A percentile compares a stretch with the other conserved stretches of the same genome.
Conservation (phyloP, 768 basidiomycete genomes). For the Tulasnella sp. region DNA sequence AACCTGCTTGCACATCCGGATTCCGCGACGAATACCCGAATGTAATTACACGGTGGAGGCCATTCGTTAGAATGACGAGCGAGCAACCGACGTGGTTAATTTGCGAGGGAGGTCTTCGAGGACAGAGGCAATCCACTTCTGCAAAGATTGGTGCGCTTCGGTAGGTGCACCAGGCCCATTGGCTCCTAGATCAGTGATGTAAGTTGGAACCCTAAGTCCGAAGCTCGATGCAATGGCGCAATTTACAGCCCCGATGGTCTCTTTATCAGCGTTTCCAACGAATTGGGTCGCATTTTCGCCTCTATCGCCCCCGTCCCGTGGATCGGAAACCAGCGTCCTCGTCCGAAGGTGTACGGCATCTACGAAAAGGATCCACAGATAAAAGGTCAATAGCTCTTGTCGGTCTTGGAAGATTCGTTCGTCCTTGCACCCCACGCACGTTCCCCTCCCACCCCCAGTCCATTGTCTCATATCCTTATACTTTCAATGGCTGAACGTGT, state of each 20-base stretch:
- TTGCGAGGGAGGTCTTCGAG: not conserved
- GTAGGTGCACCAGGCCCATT: not conserved
- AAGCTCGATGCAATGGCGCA: slow-evolving; percentile 15
- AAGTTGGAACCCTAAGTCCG: slow-evolving; percentile 10
- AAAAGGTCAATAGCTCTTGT: not conserved
- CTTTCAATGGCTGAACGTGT: slow-evolving; percentile 6
- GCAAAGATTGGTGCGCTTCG: not conserved
- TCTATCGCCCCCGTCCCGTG: slow-evolving; percentile 1
- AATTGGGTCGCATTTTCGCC: slow-evolving; percentile 14
- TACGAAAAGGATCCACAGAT: not conserved
- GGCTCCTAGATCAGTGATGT: not conserved
- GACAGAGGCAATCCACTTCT: not conserved
- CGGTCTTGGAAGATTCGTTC: not conserved
- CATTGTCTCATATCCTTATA: not conserved
- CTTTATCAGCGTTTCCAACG: slow-evolving; percentile 4
- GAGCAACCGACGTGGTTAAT: not conserved
- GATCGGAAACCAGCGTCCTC: not conserved
- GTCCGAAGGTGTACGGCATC: slow-evolving; percentile 19
- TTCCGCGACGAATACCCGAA: not conserved
- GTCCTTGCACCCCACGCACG: slow-evolving; percentile 11
- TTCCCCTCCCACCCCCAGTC: slow-evolving; percentile 5
- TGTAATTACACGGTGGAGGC: not conserved
- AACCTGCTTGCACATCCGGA: not conserved
- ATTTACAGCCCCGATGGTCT: not conserved
- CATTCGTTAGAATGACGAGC: slow-evolving; percentile 2